These are phyloP conservation scores for Tetrapyrgos nigripes DNA, from an alignment of 1,284 basidiomycete species.

Conservation along the genomic window DNA sequence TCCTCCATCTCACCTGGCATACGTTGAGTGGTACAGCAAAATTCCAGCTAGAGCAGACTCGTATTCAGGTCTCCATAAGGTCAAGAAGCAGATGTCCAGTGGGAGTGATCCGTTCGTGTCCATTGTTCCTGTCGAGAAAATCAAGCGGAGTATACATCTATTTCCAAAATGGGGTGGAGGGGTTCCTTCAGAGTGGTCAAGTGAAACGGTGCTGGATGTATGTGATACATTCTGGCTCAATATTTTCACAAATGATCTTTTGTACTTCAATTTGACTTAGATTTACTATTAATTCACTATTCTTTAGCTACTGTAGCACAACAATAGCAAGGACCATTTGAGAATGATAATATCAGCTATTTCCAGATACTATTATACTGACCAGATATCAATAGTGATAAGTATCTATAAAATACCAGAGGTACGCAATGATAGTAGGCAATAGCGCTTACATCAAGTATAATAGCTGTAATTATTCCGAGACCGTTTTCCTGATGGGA, in stretches of 20 bases:
- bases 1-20: background rate
- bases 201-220: background rate
- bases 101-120: background rate
- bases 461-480: no score
- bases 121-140: background rate
- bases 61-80: background rate
- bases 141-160: no score
- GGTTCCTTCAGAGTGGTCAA: background rate
- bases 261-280: conserved; percentile 2
- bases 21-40: background rate
- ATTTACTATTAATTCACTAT: no score
- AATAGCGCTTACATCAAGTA: no score
- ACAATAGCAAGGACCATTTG: no score
- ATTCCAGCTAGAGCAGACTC: background rate
- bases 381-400: no score
- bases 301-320: no score
- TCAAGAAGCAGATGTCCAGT: background rate
- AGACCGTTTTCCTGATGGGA: no score
- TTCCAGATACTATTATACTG: no score
- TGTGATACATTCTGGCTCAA: background rate
- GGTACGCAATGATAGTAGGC: no score
- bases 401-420: no score
- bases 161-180: conserved; percentile 10
- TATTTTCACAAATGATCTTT: background rate
- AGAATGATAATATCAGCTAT: no score